Percentiles rank a stretch among this genome's conserved stretches.
Evolutionary conservation across 257 asterid species (phyloP).

Genomic region (Handroanthus guayacan): DNA sequence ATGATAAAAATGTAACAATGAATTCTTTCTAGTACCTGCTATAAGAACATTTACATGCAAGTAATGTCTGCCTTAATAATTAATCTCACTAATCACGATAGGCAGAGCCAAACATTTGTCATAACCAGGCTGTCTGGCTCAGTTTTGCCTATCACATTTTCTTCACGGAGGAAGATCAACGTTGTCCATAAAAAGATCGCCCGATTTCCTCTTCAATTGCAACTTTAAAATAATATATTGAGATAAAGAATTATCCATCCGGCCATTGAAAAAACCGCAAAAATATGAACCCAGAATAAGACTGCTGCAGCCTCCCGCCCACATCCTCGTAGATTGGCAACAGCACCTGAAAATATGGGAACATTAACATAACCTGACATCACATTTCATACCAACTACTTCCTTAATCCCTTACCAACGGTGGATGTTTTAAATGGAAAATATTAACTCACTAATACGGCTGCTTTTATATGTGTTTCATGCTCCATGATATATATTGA

Average conservation of each 20-base stretch:
- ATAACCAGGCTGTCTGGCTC: constrained; percentile 24
- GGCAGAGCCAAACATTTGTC: background rate
- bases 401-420: background rate
- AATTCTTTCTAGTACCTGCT: background rate
- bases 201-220: background rate
- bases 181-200: background rate
- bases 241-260: constrained; percentile 96
- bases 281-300: constrained; percentile 97
- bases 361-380: background rate
- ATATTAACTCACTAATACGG: background rate
- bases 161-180: background rate
- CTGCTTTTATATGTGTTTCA: background rate
- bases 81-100: background rate
- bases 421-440: background rate
- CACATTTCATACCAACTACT: background rate
- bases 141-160: background rate
- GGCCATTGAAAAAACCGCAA: constrained; percentile 94
- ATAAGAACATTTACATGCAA: background rate
- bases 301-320: constrained; percentile 95
- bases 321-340: constrained; percentile 96
- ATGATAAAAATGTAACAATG: background rate
- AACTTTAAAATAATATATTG: constrained; percentile 70
- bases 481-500: background rate
- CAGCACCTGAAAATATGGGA: constrained; percentile 71
- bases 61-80: constrained; percentile 18